Evolutionary conservation across 176 grass and related monocot species (phyloP).

Genomic region (Cenchrus fungigraminus): DNA sequence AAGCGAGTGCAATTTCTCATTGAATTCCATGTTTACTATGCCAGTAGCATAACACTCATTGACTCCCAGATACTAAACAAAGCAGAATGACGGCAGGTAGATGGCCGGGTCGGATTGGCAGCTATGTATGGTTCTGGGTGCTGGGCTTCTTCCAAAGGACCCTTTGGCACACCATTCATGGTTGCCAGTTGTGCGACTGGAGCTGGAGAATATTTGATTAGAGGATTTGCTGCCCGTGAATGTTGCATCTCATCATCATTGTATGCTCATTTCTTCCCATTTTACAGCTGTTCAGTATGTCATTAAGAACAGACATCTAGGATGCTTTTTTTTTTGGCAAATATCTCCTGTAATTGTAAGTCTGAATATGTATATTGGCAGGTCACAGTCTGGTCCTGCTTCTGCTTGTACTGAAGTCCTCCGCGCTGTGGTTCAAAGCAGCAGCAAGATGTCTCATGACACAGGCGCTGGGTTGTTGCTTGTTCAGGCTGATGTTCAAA

Average conservation of each 20-base stretch:
- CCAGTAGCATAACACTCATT: slow-evolving; percentile 4
- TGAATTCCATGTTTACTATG: slow-evolving; percentile 17
- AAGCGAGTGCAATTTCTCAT: background rate
- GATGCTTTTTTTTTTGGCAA: background rate
- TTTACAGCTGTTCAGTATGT: background rate
- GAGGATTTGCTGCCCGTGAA: slow-evolving; percentile 91
- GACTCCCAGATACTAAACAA: background rate
- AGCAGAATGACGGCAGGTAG: slow-evolving; percentile 55
- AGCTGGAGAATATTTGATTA: slow-evolving; percentile 89
- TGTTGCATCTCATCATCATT: slow-evolving; percentile 81
- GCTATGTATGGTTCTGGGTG: slow-evolving; percentile 97
- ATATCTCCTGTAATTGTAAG: background rate
- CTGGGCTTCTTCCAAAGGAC: slow-evolving; percentile 87
- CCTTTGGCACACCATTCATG: slow-evolving; percentile 65
- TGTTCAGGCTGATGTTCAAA: slow-evolving; percentile 73
- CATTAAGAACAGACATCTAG: background rate
- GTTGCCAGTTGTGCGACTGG: slow-evolving; percentile 87
- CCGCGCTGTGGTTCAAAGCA: slow-evolving; percentile 57
- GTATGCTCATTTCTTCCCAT: slow-evolving; percentile 48
- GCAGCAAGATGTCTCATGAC: slow-evolving; percentile 71
- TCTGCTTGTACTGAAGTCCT: slow-evolving; percentile 77
- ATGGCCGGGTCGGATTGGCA: slow-evolving; percentile 92
- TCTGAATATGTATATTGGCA: slow-evolving; percentile 28
- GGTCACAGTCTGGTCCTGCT: slow-evolving; percentile 81
- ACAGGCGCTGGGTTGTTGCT: slow-evolving; percentile 77